Conservation (phyloP, 768 basidiomycete species). For the Leccinum subgranulosum region DNA sequence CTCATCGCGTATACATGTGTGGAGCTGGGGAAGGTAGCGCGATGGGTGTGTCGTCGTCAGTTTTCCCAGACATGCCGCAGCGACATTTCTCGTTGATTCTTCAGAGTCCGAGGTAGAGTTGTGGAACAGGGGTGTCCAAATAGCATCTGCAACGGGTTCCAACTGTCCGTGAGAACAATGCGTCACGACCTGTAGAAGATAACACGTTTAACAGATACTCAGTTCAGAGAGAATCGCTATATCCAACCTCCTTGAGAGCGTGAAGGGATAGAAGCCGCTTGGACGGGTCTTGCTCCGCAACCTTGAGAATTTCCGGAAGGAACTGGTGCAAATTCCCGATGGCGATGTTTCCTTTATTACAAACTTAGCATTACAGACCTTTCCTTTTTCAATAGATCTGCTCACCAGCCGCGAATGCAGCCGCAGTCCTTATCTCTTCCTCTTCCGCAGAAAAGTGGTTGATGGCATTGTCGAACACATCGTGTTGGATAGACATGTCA, state of each 20-base stretch:
- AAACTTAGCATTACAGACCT: background rate
- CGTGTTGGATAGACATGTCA: slow-evolving; percentile 79
- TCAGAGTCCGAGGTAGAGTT: slow-evolving; percentile 81
- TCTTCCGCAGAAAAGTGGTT: slow-evolving; percentile 72
- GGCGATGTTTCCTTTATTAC: slow-evolving; percentile 79
- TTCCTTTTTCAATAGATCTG: background rate
- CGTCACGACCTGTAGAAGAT: slow-evolving; percentile 68
- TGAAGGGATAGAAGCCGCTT: slow-evolving; percentile 85
- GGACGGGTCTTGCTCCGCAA: slow-evolving; percentile 70
- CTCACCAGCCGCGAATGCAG: slow-evolving; percentile 90
- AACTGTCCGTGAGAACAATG: slow-evolving; percentile 84
- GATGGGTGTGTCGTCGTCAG: slow-evolving; percentile 89
- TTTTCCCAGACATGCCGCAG: slow-evolving; percentile 95
- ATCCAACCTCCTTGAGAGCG: slow-evolving; percentile 82
- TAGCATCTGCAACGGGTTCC: slow-evolving; percentile 79
- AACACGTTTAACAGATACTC: background rate
- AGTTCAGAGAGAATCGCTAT: background rate
- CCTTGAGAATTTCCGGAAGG: slow-evolving; percentile 79
- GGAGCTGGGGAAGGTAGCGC: slow-evolving; percentile 88
- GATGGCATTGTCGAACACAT: slow-evolving; percentile 74
- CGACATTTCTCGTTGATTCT: slow-evolving; percentile 90
- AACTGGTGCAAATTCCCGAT: slow-evolving; percentile 89
- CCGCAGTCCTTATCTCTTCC: slow-evolving; percentile 86
- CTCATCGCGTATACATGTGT: slow-evolving; percentile 69
- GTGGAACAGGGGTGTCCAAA: slow-evolving; percentile 92